Evolutionary conservation across 73 alveolate genomes (phyloP), one percentile per base, ranked within the genome.

Genomic region (Breviolum minutum): DNA sequence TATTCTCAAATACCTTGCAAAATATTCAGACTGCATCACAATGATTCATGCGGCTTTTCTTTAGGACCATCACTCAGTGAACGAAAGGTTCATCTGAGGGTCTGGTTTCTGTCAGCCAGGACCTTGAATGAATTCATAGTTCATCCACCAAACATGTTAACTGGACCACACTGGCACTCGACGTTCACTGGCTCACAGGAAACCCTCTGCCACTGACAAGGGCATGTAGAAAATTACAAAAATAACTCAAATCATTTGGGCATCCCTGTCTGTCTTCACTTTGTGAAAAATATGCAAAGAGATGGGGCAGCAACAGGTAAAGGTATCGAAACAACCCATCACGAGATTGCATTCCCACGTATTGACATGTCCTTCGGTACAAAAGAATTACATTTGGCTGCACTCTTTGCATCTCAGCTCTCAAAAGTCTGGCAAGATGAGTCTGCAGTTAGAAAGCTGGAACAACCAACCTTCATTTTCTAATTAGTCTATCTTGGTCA

Each of bases 1-100:
- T 40, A 40, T 40, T 40, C 54, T 40, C 54, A 40, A 40, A 40
- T 40, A 3, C 54, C 54, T 40, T 40, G 54, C 5, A 40, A 40
- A 40, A 40, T 40, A 40, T 40, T 40, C 54, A 0, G 5, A 40
- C 54, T 40, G 54, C 54, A 40, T 40, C 54, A 40, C 54, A 40
- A 40, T 40, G 54, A 40, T 0, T 3, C 54, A 40, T 40, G 54
- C 54, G 54, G 54, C 54, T 40, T 40, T 40, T 40, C 54, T 40
- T 40, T 40, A 40, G 54, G 54, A 40, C 54, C 54, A 40, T 40
- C 24, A 13, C 88, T 80, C 86, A 24, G 32, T 24, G 88, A 80
- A 80, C 88, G 88, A 80, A 80, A 80, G 69, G 88, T 80, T 48
- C 88, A 80, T 80, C 88, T 40, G 68, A 80, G 88, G 62, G 86